A percentile compares a stretch with the other conserved stretches of the same genome.
Conservation (phyloP, 2,329 filamentous ascomycete genomes). For the Xylaria sp. region DNA sequence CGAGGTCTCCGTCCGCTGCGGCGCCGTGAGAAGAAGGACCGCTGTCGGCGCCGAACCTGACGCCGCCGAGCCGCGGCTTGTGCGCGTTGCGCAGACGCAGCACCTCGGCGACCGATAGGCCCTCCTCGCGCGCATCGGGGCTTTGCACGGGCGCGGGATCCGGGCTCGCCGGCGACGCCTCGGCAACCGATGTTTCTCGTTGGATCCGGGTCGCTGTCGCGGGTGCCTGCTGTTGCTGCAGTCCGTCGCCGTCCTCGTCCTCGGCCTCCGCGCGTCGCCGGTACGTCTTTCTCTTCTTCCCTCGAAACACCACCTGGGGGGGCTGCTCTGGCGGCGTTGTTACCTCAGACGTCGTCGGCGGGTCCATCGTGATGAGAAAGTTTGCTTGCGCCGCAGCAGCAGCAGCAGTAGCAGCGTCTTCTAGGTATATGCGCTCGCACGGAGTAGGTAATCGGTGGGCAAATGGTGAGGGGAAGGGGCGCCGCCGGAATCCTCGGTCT, state of each 20-base stretch:
- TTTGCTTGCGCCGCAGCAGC: not conserved
- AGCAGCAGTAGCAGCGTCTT: too few species aligned
- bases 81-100: slow-evolving; percentile 57
- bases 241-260: slow-evolving; percentile 24
- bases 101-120: slow-evolving; percentile 52
- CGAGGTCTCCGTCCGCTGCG: slow-evolving; percentile 29
- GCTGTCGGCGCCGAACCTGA: slow-evolving; percentile 53
- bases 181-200: slow-evolving; percentile 14
- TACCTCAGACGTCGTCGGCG: slow-evolving; percentile 26
- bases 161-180: not conserved
- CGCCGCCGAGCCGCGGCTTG: slow-evolving; percentile 54
- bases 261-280: slow-evolving; percentile 50
- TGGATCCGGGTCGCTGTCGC: slow-evolving; percentile 9
- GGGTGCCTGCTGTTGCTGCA: slow-evolving; percentile 1
- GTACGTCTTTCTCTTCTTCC: slow-evolving; percentile 64
- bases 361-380: slow-evolving; percentile 26
- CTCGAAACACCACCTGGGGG: slow-evolving; percentile 56
- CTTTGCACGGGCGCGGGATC: not conserved
- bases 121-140: slow-evolving; percentile 38
- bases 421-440: too few species aligned
- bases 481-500: too few species aligned
- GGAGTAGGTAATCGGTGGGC: too few species aligned
- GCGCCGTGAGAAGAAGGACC: slow-evolving; percentile 24
- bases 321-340: too few species aligned
- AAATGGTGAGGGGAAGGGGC: too few species aligned